phyloP scores from a whole-genome alignment of 2,329 filamentous ascomycete genomes.

The Neopestalotiopsis clavispora region DNA sequence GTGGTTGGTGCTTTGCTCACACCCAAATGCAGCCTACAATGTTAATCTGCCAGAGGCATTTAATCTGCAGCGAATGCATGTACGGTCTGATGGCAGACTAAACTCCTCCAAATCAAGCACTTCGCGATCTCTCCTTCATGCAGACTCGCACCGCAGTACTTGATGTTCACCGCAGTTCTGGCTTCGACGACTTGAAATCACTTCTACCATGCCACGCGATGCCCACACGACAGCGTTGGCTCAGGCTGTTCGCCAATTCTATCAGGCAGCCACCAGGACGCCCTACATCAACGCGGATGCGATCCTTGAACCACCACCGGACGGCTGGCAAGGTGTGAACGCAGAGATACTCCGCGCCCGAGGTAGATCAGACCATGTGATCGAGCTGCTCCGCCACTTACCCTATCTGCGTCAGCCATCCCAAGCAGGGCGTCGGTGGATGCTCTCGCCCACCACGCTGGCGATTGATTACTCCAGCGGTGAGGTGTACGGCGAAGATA shows the following conservation, averaged over 20 bases:
- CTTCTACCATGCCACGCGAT: background rate
- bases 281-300: background rate
- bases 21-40: background rate
- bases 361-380: background rate
- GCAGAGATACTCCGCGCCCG: background rate
- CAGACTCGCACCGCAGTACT: background rate
- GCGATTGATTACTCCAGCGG: slow-evolving; percentile 4
- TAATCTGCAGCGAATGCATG: background rate
- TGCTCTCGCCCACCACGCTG: slow-evolving; percentile 5
- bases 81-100: background rate
- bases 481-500: background rate
- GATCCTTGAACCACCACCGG: background rate
- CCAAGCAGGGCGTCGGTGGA: background rate
- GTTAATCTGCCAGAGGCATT: background rate
- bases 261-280: background rate
- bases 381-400: background rate
- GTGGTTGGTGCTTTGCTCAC: too few species aligned
- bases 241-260: slow-evolving; percentile 7
- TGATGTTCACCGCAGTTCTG: background rate
- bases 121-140: background rate
- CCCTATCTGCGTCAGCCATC: slow-evolving; percentile 7
- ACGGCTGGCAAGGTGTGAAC: slow-evolving; percentile 1
- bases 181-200: background rate
- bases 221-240: background rate
- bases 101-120: background rate